Evolutionary conservation across 495 filamentous ascomycete species (phyloP), one percentile per base, ranked within the genome.

Genomic region (Daldinia grandis): DNA sequence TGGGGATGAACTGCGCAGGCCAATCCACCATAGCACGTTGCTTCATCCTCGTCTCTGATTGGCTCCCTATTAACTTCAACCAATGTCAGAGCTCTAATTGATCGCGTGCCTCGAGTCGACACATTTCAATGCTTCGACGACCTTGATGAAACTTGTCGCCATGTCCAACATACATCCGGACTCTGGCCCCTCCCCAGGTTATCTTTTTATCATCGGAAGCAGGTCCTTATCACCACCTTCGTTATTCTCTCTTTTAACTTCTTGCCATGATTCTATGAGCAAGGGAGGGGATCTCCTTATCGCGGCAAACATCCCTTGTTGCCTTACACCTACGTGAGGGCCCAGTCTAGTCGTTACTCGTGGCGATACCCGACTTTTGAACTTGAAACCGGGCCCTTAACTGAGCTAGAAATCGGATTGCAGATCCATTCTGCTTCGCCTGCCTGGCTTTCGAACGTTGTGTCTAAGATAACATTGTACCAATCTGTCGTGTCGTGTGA

Each of bases 71-170:
- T 17, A 9, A 58, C 68, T 58, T 70, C 69, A 67, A 37, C 74
- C 74, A 76, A 76, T 76, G 74, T 66, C 62, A 75, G 69, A 68
- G 72, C 69, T 73, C 54, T 55, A 77, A 69, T 61, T 77, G 75
- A 74, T 77, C 75, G 75, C 75, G 73, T 77, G 75, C 75, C 71
- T 76, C 74, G 47, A 70, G 62, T 65, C 63, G 69, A 74, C 72
- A 66, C 58, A 53, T 71, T 70, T 66, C 64, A 68, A 68, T 69
- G 65, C 64, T 59, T 70, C 47, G 58, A 60, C 24, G 70, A 64
- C 24, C 21, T 53, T 47, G n/a, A 63, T 42, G 40, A 51, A 42
- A 27, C 49, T 64, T 69, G 55, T 60, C 35, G 54, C 33, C 58
- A 69, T 73, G 58, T 68, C 58, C 54, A 53, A 73, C 69, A 49